phyloP scores from a whole-genome alignment of 495 filamentous ascomycete species.

The Neurospora tetrasperma region DNA sequence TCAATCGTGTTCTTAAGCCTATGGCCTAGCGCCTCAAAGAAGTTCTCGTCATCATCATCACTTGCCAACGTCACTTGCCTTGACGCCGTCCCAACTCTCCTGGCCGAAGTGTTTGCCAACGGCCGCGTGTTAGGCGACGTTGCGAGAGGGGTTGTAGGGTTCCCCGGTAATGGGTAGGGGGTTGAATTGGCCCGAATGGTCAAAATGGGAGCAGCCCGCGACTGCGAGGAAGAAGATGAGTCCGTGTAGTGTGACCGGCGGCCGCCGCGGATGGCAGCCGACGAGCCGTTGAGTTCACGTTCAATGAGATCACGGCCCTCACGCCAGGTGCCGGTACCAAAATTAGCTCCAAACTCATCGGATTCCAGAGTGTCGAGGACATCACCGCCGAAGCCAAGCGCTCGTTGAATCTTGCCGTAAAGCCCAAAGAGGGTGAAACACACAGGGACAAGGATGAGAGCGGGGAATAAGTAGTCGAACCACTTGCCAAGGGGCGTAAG shows the following conservation, averaged over 20 bases:
- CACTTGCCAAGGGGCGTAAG: slow-evolving; percentile 73
- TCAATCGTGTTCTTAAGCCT: slow-evolving; percentile 88
- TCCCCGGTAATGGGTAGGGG: slow-evolving; percentile 1
- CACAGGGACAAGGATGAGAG: slow-evolving; percentile 75
- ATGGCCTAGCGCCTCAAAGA: slow-evolving; percentile 75
- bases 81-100: slow-evolving; percentile 17
- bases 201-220: slow-evolving; percentile 28
- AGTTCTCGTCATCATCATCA: slow-evolving; percentile 63
- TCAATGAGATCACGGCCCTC: slow-evolving; percentile 93
- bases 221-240: background rate
- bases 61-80: slow-evolving; percentile 13
- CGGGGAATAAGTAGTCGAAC: slow-evolving; percentile 81
- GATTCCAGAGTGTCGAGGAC: slow-evolving; percentile 64
- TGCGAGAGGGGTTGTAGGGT: slow-evolving; percentile 30
- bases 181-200: slow-evolving; percentile 19
- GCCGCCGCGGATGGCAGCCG: slow-evolving; percentile 23
- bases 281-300: slow-evolving; percentile 62
- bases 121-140: slow-evolving; percentile 30
- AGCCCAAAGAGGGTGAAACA: slow-evolving; percentile 75
- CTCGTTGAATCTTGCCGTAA: slow-evolving; percentile 67
- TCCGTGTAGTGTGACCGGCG: slow-evolving; percentile 2
- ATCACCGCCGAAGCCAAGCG: slow-evolving; percentile 67
- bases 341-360: slow-evolving; percentile 50
- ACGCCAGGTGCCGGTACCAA: slow-evolving; percentile 77
- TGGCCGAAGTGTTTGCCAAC: slow-evolving; percentile 23